Evolutionary conservation across 352 stramenopile species (phyloP).

Genomic region (Globisporangium radiosum): DNA sequence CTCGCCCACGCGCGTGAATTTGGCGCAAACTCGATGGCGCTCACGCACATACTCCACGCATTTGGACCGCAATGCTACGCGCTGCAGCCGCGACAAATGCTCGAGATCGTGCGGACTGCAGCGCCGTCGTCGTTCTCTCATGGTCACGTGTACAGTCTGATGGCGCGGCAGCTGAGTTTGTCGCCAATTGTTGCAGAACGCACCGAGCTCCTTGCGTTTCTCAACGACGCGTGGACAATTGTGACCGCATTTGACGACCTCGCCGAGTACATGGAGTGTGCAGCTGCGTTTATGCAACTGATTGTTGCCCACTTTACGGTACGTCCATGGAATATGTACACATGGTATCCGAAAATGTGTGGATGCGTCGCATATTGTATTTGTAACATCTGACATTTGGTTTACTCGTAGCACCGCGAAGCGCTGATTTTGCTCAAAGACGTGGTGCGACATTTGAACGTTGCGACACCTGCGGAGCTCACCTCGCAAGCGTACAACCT

Average conservation of each 20-base stretch:
- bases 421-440: constrained; percentile 81
- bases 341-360: no score
- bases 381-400: neutral
- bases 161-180: constrained; percentile 54
- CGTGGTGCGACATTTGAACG: constrained; percentile 76
- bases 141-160: constrained; percentile 64
- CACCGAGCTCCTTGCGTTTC: constrained; percentile 61
- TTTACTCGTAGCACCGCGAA: constrained; percentile 43
- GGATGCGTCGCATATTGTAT: no score
- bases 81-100: constrained; percentile 40
- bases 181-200: constrained; percentile 21
- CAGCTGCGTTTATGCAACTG: constrained; percentile 79
- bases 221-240: constrained; percentile 82
- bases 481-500: constrained; percentile 62
- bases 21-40: constrained; percentile 83
- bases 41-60: constrained; percentile 78
- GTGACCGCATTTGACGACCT: constrained; percentile 73
- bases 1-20: constrained; percentile 81
- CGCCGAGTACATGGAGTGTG: constrained; percentile 75
- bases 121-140: constrained; percentile 51
- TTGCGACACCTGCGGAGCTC: constrained; percentile 44
- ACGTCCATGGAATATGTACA: neutral
- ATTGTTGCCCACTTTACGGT: constrained; percentile 81
- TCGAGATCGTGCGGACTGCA: constrained; percentile 59
- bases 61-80: constrained; percentile 68